Base-by-base conservation (phyloP, 169 alveolate species). In the Eimeria sp. region DNA sequence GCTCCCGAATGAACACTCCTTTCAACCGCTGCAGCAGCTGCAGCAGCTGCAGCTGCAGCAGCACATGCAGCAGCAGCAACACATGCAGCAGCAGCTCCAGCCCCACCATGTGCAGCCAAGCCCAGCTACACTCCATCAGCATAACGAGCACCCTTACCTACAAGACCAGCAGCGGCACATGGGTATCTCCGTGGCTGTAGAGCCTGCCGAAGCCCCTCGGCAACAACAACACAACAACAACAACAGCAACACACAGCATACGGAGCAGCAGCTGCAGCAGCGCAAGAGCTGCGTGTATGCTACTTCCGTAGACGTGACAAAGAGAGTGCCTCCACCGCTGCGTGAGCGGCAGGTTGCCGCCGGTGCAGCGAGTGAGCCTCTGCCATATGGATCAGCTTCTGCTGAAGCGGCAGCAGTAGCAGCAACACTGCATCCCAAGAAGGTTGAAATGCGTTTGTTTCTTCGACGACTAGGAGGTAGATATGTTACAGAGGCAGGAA, bases 261-360 rank as follows among this genome's bases (percentile, higher is more conserved):
- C 14, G 27, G 57, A 75, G 61, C 87, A 22, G 49, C 72, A 47
- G 67, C 45, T n/a, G 90, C 73, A 25, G 90, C 43, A 49, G 25
- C 30, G 51, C 27, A 47, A 54, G 47, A n/a, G 27, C 40, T 47
- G 54, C 14, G 49, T 40, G 90, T 45, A 82, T 51, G 90, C 49
- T 4, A 51, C 14, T 7, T 20, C 5, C 22, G 90, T 51, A 6
- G 72, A 82, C 4, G 70, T n/a, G 13, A 5, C 73, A 7, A 73
- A 54, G 72, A 10, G 47, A n/a, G 90, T 54, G n/a, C 54, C 47
- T 10, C 90, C 72, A 20, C 73, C 90, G 5, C 90, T 49, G 49
- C 34, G 90, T 47, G 90, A 34, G 43, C 90, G 90, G 47, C 90
- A 82, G 90, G 49, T 82, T 45, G 40, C 90, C 22, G 51, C 72